phyloP scores from a whole-genome alignment of 2,329 filamentous ascomycete genomes.

The Fusarium cicatricum region DNA sequence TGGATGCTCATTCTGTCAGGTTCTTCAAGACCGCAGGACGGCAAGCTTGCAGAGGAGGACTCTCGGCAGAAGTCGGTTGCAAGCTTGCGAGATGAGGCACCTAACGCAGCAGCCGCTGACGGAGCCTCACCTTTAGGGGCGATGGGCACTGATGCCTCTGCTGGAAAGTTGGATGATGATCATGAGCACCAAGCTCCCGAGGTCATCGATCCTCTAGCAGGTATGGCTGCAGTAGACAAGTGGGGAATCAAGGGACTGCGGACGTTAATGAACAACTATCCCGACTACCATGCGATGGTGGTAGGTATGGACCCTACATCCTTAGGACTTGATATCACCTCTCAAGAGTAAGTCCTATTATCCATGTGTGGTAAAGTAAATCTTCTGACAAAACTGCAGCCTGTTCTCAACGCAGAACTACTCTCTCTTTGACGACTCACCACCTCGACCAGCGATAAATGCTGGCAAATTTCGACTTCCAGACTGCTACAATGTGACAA shows the following conservation, averaged over 20 bases:
- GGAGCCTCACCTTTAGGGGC: constrained; percentile 54
- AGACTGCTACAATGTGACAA: constrained; percentile 73
- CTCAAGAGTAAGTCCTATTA: constrained; percentile 61
- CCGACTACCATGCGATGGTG: constrained; percentile 68
- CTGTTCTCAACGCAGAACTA: constrained; percentile 67
- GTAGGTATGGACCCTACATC: constrained; percentile 66
- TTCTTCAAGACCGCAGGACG: constrained; percentile 54
- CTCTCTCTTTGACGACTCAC: constrained; percentile 67
- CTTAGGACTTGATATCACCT: constrained; percentile 65
- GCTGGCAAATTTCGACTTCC: constrained; percentile 64
- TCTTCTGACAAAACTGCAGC: constrained; percentile 46
- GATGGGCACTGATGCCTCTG: constrained; percentile 55
- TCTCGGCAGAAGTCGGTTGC: constrained; percentile 53
- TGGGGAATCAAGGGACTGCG: constrained; percentile 71
- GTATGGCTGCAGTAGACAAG: constrained; percentile 69
- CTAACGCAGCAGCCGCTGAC: constrained; percentile 49
- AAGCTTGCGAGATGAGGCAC: constrained; percentile 53
- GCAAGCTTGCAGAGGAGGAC: constrained; percentile 55
- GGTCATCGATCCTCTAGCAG: constrained; percentile 65
- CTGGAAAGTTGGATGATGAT: constrained; percentile 54
- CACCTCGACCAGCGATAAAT: constrained; percentile 63
- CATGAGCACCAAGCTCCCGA: constrained; percentile 52
- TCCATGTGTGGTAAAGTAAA: neutral
- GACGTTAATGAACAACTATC: constrained; percentile 70
- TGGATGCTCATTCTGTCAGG: constrained; percentile 41